A percentile compares a stretch with the other conserved stretches of the same genome.
These are phyloP conservation scores for Nepenthes alata DNA, from an alignment of 179 eudicot genomes.

Conservation along the genomic window DNA sequence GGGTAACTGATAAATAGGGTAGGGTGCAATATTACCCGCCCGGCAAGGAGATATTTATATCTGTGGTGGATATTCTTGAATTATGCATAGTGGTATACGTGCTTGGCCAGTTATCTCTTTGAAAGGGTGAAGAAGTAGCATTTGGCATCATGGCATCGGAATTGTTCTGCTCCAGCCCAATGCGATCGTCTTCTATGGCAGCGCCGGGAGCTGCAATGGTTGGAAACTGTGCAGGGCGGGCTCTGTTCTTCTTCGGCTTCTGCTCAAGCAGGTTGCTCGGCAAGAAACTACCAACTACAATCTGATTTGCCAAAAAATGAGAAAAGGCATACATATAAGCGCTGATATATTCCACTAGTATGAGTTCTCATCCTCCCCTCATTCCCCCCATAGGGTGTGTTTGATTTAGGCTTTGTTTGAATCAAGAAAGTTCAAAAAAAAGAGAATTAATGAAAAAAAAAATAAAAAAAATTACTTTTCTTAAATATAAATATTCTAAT, in stretches of 20 bases:
- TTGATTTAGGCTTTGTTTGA: too few species aligned
- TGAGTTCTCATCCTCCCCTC: too few species aligned
- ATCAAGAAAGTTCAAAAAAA: too few species aligned
- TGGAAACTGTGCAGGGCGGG: constrained; percentile 18
- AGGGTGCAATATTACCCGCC: constrained; percentile 21
- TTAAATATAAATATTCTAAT: too few species aligned
- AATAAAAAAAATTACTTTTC: too few species aligned
- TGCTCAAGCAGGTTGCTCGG: constrained; percentile 31
- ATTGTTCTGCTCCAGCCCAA: constrained; percentile 28
- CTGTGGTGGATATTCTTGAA: constrained; percentile 30
- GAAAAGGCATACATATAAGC: too few species aligned
- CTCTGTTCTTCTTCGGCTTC: constrained; percentile 45
- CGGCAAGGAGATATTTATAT: constrained; percentile 50
- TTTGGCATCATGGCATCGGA: constrained; percentile 13
- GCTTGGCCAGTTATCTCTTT: constrained; percentile 27
- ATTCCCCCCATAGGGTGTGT: too few species aligned
- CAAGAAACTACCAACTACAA: constrained; percentile 54
- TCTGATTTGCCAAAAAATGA: constrained; percentile 14
- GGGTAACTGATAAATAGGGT: too few species aligned
- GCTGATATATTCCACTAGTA: too few species aligned
- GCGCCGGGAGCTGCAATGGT: constrained; percentile 11
- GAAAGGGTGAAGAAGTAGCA: constrained; percentile 15
- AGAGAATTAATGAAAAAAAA: too few species aligned
- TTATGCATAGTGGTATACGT: constrained; percentile 23
- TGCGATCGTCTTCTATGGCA: constrained; percentile 26